Conservation (phyloP, 1,284 basidiomycete species). For the Moesziomyces sp. region DNA sequence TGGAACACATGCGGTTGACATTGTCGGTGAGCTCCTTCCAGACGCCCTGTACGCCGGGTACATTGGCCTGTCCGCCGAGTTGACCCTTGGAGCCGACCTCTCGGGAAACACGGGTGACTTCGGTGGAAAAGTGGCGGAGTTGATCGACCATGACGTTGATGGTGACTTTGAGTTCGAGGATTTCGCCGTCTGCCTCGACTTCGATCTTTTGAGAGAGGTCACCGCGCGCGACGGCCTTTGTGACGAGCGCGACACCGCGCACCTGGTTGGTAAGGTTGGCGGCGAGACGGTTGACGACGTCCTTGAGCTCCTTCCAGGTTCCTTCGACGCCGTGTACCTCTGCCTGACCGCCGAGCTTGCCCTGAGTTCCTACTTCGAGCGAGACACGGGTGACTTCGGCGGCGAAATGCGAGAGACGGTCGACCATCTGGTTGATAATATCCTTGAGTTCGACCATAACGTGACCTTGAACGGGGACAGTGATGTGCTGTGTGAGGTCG, state of each 20-base stretch:
- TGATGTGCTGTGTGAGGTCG: slow-evolving; percentile 94
- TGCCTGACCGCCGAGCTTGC: slow-evolving; percentile 68
- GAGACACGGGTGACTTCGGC: slow-evolving; percentile 93
- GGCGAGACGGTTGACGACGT: slow-evolving; percentile 68
- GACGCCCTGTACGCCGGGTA: slow-evolving; percentile 67
- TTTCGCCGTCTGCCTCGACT: slow-evolving; percentile 95
- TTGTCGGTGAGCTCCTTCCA: slow-evolving; percentile 70
- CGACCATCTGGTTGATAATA: slow-evolving; percentile 93
- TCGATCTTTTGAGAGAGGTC: slow-evolving; percentile 96
- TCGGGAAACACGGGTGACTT: slow-evolving; percentile 91
- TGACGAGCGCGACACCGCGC: slow-evolving; percentile 91
- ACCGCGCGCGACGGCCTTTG: slow-evolving; percentile 95
- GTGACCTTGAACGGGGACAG: slow-evolving; percentile 92
- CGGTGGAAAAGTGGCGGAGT: slow-evolving; percentile 88
- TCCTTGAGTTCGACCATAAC: slow-evolving; percentile 98
- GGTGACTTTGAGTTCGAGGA: slow-evolving; percentile 95
- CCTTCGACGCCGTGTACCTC: slow-evolving; percentile 68
- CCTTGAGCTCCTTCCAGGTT: slow-evolving; percentile 68
- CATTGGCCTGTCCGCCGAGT: slow-evolving; percentile 67
- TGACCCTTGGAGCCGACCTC: slow-evolving; percentile 59
- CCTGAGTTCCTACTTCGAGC: slow-evolving; percentile 76
- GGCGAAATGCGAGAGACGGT: slow-evolving; percentile 89
- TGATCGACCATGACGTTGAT: slow-evolving; percentile 96
- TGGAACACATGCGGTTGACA: slow-evolving; percentile 93
- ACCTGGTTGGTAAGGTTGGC: slow-evolving; percentile 85